These are phyloP conservation scores for Linderniella brevidens DNA, from an alignment of 257 asterid genomes.

Conservation along the genomic window DNA sequence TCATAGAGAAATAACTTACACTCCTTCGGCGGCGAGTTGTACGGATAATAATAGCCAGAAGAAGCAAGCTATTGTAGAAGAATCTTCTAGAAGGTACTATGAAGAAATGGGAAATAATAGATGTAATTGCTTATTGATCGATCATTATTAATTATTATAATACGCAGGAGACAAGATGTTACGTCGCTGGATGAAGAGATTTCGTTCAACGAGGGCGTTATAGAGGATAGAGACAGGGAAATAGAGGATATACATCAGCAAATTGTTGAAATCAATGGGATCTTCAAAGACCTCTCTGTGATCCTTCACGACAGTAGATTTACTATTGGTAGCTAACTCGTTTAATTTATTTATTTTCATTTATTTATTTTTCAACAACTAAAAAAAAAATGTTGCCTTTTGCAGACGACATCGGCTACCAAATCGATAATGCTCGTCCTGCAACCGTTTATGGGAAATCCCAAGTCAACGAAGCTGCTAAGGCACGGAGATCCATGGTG, in stretches of 20 bases:
- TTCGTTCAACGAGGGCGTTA: slow-evolving; percentile 75
- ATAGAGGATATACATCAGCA: slow-evolving; percentile 87
- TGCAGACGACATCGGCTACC: no score
- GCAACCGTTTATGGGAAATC: no score
- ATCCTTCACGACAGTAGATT: slow-evolving; percentile 85
- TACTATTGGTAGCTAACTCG: slow-evolving; percentile 61
- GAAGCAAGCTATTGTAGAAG: slow-evolving; percentile 15
- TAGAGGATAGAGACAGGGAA: slow-evolving; percentile 91
- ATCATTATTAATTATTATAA: slow-evolving; percentile 8
- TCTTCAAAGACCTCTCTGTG: slow-evolving; percentile 84
- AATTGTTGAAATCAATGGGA: slow-evolving; percentile 90
- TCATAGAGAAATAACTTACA: slow-evolving; percentile 65
- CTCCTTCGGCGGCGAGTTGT: slow-evolving; percentile 43
- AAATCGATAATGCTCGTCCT: no score
- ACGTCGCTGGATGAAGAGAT: slow-evolving; percentile 74
- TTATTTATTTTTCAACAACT: no score
- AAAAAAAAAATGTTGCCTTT: no score
- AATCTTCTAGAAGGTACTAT: no score
- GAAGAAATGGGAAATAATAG: no score
- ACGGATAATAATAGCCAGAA: slow-evolving; percentile 40
- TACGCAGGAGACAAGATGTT: slow-evolving; percentile 60
- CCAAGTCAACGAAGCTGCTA: no score
- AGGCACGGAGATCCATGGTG: no score
- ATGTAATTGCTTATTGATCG: no score
- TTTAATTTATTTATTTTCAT: no score